These are phyloP conservation scores for Apiospora koreana DNA, from an alignment of 2,329 filamentous ascomycete genomes.

Conservation along the genomic window DNA sequence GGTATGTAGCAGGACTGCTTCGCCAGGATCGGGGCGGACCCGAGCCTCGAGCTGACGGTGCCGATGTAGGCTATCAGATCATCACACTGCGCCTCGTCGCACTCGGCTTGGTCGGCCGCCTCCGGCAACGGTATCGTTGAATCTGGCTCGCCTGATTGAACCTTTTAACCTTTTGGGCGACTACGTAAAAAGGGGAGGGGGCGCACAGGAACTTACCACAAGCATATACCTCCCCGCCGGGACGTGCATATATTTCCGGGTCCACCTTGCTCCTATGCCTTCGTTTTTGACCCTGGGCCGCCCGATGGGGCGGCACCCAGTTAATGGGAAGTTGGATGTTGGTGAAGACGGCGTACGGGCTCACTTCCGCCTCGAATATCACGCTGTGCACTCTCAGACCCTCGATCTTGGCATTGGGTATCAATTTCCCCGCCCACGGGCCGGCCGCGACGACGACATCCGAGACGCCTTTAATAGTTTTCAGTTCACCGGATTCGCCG, in stretches of 20 bases:
- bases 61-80: conserved; percentile 81
- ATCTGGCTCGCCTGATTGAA: conserved; percentile 69
- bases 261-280: conserved; percentile 66
- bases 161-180: not conserved
- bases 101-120: conserved; percentile 72
- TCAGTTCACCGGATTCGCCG: conserved; percentile 38
- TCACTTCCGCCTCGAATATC: conserved; percentile 65
- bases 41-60: conserved; percentile 65
- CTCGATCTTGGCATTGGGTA: conserved; percentile 59
- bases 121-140: conserved; percentile 71
- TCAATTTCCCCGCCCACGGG: conserved; percentile 62
- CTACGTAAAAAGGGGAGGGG: not conserved
- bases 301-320: conserved; percentile 56
- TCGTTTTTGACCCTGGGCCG: conserved; percentile 49
- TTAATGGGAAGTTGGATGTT: conserved; percentile 73
- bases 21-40: conserved; percentile 67
- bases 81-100: conserved; percentile 76
- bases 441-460: conserved; percentile 59
- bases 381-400: conserved; percentile 66
- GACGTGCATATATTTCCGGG: conserved; percentile 92
- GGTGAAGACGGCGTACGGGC: conserved; percentile 81
- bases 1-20: conserved; percentile 94
- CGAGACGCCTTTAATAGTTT: conserved; percentile 46
- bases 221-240: conserved; percentile 87
- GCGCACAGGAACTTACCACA: conserved; percentile 60